These are phyloP conservation scores for Ailanthus altissimus DNA, from an alignment of 345 rosid species.

Conservation along the genomic window DNA sequence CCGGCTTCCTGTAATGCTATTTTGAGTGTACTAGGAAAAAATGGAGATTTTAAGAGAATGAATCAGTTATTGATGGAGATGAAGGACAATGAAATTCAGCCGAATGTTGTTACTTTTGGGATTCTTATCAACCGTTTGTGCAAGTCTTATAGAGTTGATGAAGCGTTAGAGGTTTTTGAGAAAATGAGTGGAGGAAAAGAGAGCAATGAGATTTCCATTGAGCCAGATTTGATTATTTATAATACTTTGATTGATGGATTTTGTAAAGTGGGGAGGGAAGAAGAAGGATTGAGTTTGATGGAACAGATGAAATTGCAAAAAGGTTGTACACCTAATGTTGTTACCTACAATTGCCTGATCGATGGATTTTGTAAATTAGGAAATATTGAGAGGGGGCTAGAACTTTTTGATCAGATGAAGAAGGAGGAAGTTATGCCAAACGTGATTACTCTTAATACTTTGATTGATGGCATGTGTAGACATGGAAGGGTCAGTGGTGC, in stretches of 20 bases:
- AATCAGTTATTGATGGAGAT: slow-evolving; percentile 52
- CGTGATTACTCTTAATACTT: slow-evolving; percentile 53
- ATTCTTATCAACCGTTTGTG: slow-evolving; percentile 61
- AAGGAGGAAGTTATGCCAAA: slow-evolving; percentile 49
- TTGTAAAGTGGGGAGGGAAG: slow-evolving; percentile 75
- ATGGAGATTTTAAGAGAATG: slow-evolving; percentile 50
- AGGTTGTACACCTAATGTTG: slow-evolving; percentile 45
- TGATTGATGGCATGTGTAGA: slow-evolving; percentile 76
- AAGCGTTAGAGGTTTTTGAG: slow-evolving; percentile 60
- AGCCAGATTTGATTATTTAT: slow-evolving; percentile 64
- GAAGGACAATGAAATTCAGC: slow-evolving; percentile 52
- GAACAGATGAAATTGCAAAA: slow-evolving; percentile 50
- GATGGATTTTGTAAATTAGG: slow-evolving; percentile 71
- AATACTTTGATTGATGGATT: slow-evolving; percentile 75
- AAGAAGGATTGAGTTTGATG: slow-evolving; percentile 62
- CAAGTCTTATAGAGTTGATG: slow-evolving; percentile 60
- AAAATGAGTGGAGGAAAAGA: slow-evolving; percentile 39
- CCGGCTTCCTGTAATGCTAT: slow-evolving; percentile 62
- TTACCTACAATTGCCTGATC: slow-evolving; percentile 73
- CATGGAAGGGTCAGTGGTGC: slow-evolving; percentile 60
- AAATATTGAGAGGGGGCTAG: slow-evolving; percentile 54
- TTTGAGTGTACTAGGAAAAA: slow-evolving; percentile 55
- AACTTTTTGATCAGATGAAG: slow-evolving; percentile 62
- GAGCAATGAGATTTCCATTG: slow-evolving; percentile 38
- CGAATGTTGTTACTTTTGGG: slow-evolving; percentile 65